Evolutionary conservation across 176 grass and related monocot genomes (phyloP).

Genomic region (Carex littledalei): DNA sequence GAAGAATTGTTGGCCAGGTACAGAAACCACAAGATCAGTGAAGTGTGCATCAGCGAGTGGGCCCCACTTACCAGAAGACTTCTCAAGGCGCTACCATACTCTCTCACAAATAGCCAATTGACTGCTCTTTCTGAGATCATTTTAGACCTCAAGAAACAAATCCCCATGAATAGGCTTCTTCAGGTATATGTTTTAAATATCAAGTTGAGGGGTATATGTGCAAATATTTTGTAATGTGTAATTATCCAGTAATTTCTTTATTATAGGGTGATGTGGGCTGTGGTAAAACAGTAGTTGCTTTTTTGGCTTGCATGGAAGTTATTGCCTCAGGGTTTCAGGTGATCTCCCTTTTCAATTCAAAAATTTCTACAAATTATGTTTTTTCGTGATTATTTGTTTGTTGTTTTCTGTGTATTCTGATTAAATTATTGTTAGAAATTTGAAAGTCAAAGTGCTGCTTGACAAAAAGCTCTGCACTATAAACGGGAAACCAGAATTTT

Average conservation of each 20-base stretch:
- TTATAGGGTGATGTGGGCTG: slow-evolving; percentile 94
- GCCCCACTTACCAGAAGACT: slow-evolving; percentile 59
- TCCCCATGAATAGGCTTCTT: slow-evolving; percentile 93
- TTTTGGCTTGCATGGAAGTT: slow-evolving; percentile 95
- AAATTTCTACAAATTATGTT: background rate
- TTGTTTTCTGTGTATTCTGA: background rate
- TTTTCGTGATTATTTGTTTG: background rate
- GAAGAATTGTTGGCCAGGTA: slow-evolving; percentile 71
- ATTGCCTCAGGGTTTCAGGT: slow-evolving; percentile 95
- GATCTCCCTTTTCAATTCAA: background rate
- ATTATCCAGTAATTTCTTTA: slow-evolving; percentile 17
- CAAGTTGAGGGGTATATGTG: slow-evolving; percentile 5
- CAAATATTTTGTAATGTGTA: slow-evolving; percentile 22
- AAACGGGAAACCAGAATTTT: background rate
- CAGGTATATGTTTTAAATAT: slow-evolving; percentile 48
- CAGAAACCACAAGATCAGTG: slow-evolving; percentile 64
- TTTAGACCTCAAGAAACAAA: slow-evolving; percentile 89
- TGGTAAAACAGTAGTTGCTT: slow-evolving; percentile 93
- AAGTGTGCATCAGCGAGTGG: slow-evolving; percentile 50
- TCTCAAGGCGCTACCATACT: slow-evolving; percentile 70
- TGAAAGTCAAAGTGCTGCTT: background rate
- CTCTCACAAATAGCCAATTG: slow-evolving; percentile 73
- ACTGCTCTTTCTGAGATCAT: slow-evolving; percentile 94
- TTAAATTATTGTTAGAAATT: background rate
- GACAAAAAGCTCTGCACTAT: background rate